Evolutionary conservation across 2,329 filamentous ascomycete species (phyloP).

Genomic region (Cordyceps militaris): DNA sequence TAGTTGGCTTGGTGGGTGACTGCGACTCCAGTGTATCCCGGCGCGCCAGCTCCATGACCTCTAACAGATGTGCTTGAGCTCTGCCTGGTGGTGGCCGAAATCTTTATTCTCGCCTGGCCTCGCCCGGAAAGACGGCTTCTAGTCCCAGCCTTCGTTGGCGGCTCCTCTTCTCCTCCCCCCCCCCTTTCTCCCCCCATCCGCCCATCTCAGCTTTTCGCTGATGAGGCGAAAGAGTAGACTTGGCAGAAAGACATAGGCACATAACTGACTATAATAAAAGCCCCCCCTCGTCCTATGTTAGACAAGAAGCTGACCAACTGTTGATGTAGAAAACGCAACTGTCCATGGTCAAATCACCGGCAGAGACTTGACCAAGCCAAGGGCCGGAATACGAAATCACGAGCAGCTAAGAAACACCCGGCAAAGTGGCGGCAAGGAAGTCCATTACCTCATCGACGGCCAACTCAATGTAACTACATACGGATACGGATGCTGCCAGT

Average conservation of each 20-base stretch:
- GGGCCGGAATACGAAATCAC: constrained; percentile 1
- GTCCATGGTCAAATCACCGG: neutral
- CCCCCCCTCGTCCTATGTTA: neutral
- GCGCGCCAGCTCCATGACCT: neutral
- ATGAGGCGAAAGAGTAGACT: constrained; percentile 2
- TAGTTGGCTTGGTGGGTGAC: constrained; percentile 1
- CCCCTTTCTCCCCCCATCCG: neutral
- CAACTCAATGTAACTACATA: neutral
- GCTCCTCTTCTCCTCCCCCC: neutral
- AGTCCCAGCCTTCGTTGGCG: neutral
- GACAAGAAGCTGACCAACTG: neutral
- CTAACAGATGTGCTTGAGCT: neutral
- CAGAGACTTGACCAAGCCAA: neutral
- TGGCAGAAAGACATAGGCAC: neutral
- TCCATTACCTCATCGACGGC: constrained; percentile 11
- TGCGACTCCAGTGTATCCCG: neutral
- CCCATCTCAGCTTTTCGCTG: neutral
- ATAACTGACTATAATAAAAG: too few relatives aligned
- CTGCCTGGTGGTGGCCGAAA: neutral
- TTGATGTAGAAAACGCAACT: neutral
- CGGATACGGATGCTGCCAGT: too few relatives aligned
- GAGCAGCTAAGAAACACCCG: neutral
- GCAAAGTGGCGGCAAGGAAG: constrained; percentile 1
- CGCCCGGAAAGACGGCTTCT: constrained; percentile 1
- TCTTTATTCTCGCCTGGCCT: constrained; percentile 9